Evolutionary conservation across 1,139 yeast species (phyloP).

Genomic region (Pneumocystis canis): DNA sequence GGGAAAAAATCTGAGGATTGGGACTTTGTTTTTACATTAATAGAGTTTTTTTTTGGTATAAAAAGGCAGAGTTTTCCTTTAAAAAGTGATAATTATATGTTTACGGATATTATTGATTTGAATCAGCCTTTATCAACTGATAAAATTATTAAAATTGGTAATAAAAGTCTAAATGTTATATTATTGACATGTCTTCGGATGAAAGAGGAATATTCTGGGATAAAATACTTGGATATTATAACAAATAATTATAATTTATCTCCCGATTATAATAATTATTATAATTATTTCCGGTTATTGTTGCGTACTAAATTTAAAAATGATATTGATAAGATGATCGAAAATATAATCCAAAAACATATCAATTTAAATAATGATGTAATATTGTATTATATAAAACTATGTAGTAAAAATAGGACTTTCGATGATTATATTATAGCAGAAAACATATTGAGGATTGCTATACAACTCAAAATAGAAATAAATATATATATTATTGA

Average conservation of each 20-base stretch:
- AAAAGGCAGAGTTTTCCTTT: background rate
- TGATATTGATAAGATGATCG: background rate
- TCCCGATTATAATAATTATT: background rate
- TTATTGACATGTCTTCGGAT: background rate
- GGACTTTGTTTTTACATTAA: background rate
- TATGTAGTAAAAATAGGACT: background rate
- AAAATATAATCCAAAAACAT: background rate
- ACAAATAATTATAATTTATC: background rate
- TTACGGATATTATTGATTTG: background rate
- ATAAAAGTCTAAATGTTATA: background rate
- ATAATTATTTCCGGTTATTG: background rate
- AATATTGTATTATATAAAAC: background rate
- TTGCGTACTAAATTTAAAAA: background rate
- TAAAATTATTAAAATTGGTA: background rate
- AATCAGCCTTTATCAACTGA: background rate
- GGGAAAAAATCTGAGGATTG: background rate
- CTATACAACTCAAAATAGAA: background rate
- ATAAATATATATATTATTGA: background rate
- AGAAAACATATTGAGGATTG: background rate
- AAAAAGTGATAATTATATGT: background rate
- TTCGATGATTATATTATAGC: background rate
- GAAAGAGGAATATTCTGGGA: background rate
- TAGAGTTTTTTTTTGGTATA: background rate
- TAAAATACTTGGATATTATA: background rate
- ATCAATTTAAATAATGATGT: background rate